Conservation (phyloP, 2,329 filamentous ascomycete species). For the Aspergillus brunneoviolaceus region DNA sequence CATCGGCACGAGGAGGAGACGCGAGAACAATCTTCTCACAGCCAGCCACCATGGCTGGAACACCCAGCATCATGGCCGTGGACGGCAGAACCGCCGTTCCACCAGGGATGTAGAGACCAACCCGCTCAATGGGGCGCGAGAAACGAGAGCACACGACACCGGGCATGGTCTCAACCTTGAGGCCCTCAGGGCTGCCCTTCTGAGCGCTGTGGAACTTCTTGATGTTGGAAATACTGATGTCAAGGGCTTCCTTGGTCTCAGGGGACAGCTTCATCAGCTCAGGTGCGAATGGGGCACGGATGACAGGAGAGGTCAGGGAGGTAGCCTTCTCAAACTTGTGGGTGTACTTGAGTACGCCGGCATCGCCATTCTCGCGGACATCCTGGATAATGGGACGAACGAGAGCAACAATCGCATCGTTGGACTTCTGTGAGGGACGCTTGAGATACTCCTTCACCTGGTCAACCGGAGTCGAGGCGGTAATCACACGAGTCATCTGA, state of each 20-base stretch:
- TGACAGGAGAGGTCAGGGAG: slow-evolving; percentile 81
- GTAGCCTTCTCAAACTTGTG: slow-evolving; percentile 98
- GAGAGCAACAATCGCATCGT: slow-evolving; percentile 89
- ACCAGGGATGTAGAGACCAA: slow-evolving; percentile 94
- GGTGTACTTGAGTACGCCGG: slow-evolving; percentile 85
- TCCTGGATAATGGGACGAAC: slow-evolving; percentile 89
- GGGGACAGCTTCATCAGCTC: slow-evolving; percentile 79
- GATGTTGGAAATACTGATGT: slow-evolving; percentile 92
- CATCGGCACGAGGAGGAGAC: slow-evolving; percentile 84
- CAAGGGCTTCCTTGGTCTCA: slow-evolving; percentile 89
- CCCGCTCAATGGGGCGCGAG: slow-evolving; percentile 84
- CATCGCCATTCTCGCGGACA: slow-evolving; percentile 79
- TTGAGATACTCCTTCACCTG: slow-evolving; percentile 74
- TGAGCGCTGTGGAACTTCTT: slow-evolving; percentile 90
- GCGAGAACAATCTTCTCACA: slow-evolving; percentile 94
- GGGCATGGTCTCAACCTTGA: slow-evolving; percentile 95
- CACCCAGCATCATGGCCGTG: slow-evolving; percentile 95
- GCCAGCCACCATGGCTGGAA: slow-evolving; percentile 94
- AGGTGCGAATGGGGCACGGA: slow-evolving; percentile 83
- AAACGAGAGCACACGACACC: slow-evolving; percentile 94
- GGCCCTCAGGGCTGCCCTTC: slow-evolving; percentile 70
- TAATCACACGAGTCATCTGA: slow-evolving; percentile 76
- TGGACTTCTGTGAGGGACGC: slow-evolving; percentile 88
- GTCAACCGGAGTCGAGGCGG: slow-evolving; percentile 60
- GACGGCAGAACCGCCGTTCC: slow-evolving; percentile 96